Evolutionary conservation across 208 protist genomes (phyloP).

Genomic region (Leishmania arabica): DNA sequence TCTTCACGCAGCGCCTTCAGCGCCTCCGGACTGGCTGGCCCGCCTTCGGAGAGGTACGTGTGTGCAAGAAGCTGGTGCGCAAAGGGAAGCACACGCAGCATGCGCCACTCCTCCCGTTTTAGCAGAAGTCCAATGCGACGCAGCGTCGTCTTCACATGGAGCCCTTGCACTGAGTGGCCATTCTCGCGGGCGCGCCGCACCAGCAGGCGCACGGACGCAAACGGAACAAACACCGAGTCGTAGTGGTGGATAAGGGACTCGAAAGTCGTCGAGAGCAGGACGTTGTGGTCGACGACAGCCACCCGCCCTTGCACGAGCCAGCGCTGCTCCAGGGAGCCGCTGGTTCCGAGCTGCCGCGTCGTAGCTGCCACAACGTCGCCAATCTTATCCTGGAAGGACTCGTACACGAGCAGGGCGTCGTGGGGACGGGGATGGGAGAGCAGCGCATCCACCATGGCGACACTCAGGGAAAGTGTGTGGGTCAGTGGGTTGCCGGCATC

Average conservation of each 20-base stretch:
- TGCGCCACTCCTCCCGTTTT: constrained; percentile 35
- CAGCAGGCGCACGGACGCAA: constrained; percentile 66
- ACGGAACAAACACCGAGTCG: constrained; percentile 84
- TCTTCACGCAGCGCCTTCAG: constrained; percentile 52
- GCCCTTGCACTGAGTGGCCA: constrained; percentile 51
- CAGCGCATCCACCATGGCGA: constrained; percentile 78
- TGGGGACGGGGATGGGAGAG: constrained; percentile 66
- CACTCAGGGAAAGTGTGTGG: constrained; percentile 54
- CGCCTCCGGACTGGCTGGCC: constrained; percentile 45
- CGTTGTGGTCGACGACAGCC: constrained; percentile 88
- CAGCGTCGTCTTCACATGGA: constrained; percentile 55
- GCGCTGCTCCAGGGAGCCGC: constrained; percentile 65
- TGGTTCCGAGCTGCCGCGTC: constrained; percentile 60
- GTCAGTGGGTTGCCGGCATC: constrained; percentile 62
- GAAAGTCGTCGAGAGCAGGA: constrained; percentile 75
- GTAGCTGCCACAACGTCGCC: constrained; percentile 57
- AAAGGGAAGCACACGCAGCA: constrained; percentile 76
- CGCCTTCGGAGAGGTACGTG: constrained; percentile 66
- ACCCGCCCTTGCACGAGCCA: constrained; percentile 89
- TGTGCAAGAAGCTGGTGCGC: constrained; percentile 81
- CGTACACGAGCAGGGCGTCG: constrained; percentile 66
- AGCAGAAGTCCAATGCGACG: constrained; percentile 47
- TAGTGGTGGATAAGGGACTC: constrained; percentile 85
- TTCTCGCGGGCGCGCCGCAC: constrained; percentile 66
- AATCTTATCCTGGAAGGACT: constrained; percentile 62